Evolutionary conservation across 2,329 filamentous ascomycete genomes (phyloP).

Genomic region (Sporothrix curviconia): DNA sequence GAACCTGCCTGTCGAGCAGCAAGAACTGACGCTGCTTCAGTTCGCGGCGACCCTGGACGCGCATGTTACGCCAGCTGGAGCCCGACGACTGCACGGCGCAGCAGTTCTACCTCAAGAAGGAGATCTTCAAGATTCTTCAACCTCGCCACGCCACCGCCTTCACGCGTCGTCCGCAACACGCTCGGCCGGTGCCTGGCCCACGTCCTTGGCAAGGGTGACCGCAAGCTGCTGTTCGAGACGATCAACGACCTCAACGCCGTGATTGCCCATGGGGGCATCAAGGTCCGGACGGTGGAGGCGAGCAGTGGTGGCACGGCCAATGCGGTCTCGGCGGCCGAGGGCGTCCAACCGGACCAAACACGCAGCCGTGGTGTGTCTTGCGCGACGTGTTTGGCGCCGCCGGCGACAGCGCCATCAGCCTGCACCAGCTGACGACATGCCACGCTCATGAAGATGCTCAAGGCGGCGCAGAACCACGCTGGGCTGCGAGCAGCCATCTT

Average conservation of each 20-base stretch:
- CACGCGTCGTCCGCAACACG: slow-evolving; percentile 83
- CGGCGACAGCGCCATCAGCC: slow-evolving; percentile 82
- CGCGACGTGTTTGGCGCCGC: slow-evolving; percentile 86
- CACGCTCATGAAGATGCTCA: slow-evolving; percentile 70
- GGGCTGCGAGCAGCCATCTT: slow-evolving; percentile 77
- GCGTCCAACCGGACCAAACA: slow-evolving; percentile 63
- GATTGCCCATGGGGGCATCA: slow-evolving; percentile 62
- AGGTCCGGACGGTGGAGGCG: slow-evolving; percentile 59
- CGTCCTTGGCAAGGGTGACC: slow-evolving; percentile 77
- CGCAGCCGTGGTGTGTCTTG: slow-evolving; percentile 79
- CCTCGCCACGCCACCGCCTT: slow-evolving; percentile 73
- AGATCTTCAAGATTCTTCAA: slow-evolving; percentile 88
- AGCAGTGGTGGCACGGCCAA: slow-evolving; percentile 43
- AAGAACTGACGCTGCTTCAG: slow-evolving; percentile 86
- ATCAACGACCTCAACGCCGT: slow-evolving; percentile 78
- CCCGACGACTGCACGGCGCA: slow-evolving; percentile 78
- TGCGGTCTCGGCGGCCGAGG: slow-evolving; percentile 53
- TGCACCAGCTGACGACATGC: slow-evolving; percentile 70
- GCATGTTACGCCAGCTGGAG: slow-evolving; percentile 67
- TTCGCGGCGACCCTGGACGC: slow-evolving; percentile 78
- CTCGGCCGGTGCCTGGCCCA: slow-evolving; percentile 76
- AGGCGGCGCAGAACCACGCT: slow-evolving; percentile 70
- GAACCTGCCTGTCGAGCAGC: slow-evolving; percentile 83
- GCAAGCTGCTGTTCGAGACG: slow-evolving; percentile 88
- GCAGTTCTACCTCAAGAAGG: slow-evolving; percentile 87